Base-by-base conservation (phyloP, 257 asterid genomes). In the Fraxinus americana region DNA sequence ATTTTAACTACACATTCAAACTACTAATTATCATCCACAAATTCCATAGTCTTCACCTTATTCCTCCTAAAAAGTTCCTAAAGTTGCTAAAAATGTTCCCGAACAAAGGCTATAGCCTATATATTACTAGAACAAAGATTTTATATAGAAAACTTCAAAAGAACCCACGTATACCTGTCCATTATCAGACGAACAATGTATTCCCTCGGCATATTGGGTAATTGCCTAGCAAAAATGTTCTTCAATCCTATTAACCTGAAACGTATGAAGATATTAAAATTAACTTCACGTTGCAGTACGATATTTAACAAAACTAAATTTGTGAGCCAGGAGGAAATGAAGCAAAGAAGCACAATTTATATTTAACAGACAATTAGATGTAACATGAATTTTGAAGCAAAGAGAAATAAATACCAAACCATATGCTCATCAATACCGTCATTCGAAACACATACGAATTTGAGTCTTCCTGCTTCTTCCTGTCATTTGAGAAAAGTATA, bases 181-280 rank as follows among this genome's bases (percentile, higher is more conserved):
- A 96, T 96, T 81, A 96, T 87, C 76, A 96, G 97, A 79, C 99
- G 98, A 67, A 96, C 99, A 84, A 96, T 96, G 84, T 96, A 96
- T 80, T 96, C 99, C 91, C 88, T 92, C 12, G 99, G 99, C 99
- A 96, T 96, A 88, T 96, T 96, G 27, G 99, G 99, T 23, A 96
- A 89, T 77, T 96, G 99, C 86, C 92, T 86, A 76, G 97, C 95
- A 82, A 96, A 96, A 67, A 96, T 96, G 77, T 94, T 94, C 90
- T 96, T 96, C 92, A 96, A 86, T 77, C 98, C 98, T 80, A 96
- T 85, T 86, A 96, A 86, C 99, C 99, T 96, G 89, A 68, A 87
- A 76, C 48, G 38, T 13, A 72, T 54, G 72, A 79, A 67, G 79
- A 69, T 30, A 65, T 23, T 43, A 73, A 67, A 71, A 72, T 48